Conservation (phyloP, 179 eudicot species). For the Monotropa hypopitys region DNA sequence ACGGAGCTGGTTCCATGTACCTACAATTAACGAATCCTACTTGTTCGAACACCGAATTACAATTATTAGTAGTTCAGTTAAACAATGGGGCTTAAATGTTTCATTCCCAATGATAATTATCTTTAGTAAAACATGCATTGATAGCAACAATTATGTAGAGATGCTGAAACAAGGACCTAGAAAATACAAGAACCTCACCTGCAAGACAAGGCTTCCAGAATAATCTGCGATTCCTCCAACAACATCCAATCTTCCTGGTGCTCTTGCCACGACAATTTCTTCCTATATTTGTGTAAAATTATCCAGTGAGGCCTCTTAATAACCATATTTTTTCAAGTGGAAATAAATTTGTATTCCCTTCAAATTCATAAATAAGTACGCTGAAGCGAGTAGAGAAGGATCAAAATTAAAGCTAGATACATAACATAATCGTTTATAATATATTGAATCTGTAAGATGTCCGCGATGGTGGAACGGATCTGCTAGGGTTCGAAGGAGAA, state of each 20-base stretch:
- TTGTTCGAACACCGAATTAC: not conserved
- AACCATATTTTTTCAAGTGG: not conserved
- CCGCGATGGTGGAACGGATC: not conserved
- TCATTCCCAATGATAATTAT: not conserved
- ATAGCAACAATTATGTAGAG: not conserved
- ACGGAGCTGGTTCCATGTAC: too few relatives aligned
- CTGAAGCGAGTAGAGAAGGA: not conserved
- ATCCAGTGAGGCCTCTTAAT: not conserved
- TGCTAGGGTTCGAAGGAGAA: not conserved
- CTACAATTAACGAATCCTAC: too few relatives aligned
- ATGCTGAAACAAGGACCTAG: not conserved
- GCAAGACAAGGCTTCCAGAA: slow-evolving; percentile 97
- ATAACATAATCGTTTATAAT: not conserved
- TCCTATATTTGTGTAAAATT: slow-evolving; percentile 33
- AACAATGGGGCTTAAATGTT: not conserved
- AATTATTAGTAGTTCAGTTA: not conserved
- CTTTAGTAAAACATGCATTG: not conserved
- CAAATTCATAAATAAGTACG: not conserved
- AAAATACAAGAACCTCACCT: slow-evolving; percentile 33
- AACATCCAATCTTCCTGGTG: slow-evolving; percentile 98
- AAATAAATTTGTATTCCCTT: not conserved
- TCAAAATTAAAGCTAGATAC: not conserved
- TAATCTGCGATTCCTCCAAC: slow-evolving; percentile 98
- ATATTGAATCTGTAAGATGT: not conserved
- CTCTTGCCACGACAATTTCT: slow-evolving; percentile 84